Conservation (phyloP, 345 rosid species). For the Hibiscus trionum region DNA sequence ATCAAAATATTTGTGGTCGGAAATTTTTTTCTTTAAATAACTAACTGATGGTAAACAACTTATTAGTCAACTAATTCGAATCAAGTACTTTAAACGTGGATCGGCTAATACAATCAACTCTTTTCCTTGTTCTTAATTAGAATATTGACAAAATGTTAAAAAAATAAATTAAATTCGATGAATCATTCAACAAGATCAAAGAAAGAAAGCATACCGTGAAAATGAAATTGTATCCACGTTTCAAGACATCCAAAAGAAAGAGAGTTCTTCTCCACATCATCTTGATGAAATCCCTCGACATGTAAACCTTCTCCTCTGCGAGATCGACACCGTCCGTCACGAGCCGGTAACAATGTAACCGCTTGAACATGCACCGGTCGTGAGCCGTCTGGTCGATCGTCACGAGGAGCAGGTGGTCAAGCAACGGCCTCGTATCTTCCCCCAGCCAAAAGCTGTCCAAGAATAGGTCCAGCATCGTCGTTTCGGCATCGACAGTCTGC, state of each 20-base stretch:
- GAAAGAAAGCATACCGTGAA: constrained; percentile 50
- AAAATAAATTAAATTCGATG: neutral
- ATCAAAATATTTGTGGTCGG: too few species aligned
- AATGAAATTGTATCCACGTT: constrained; percentile 53
- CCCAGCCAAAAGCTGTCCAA: constrained; percentile 78
- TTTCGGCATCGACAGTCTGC: constrained; percentile 24
- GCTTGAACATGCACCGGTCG: constrained; percentile 51
- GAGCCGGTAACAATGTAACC: constrained; percentile 63
- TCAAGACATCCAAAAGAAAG: constrained; percentile 53
- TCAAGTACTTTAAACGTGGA: too few species aligned
- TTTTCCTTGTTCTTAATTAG: too few species aligned
- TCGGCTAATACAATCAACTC: too few species aligned
- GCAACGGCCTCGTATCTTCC: constrained; percentile 23
- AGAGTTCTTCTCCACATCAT: constrained; percentile 86
- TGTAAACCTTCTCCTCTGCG: constrained; percentile 49
- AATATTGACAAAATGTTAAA: too few species aligned
- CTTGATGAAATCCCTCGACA: constrained; percentile 57
- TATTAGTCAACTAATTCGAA: too few species aligned
- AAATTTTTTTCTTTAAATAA: too few species aligned
- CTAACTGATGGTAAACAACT: too few species aligned
- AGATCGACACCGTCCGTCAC: constrained; percentile 41
- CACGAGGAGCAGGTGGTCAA: constrained; percentile 28
- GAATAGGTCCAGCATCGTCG: constrained; percentile 65
- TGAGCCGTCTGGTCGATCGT: constrained; percentile 61
- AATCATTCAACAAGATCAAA: neutral